Percentiles rank a stretch among this genome's conserved stretches.
Conservation (phyloP, 1,139 yeast genomes). For the Yamadazyma pseudoaaseri region DNA sequence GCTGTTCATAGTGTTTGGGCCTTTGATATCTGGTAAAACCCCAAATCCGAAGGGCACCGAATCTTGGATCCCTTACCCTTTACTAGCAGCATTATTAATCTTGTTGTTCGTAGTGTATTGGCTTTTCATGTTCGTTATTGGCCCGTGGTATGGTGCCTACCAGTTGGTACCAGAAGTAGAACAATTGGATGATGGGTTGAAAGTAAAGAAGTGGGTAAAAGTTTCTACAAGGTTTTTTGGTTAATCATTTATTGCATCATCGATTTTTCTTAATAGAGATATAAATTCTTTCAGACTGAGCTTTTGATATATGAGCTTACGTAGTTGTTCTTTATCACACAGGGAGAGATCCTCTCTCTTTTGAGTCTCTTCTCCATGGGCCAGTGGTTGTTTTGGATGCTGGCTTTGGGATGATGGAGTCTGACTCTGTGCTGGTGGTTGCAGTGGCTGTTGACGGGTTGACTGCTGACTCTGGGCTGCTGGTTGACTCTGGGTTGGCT, state of each 20-base stretch:
- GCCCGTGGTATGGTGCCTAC: slow-evolving; percentile 47
- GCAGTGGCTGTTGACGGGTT: too few relatives aligned
- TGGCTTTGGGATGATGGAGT: too few relatives aligned
- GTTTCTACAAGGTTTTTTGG: slow-evolving; percentile 6
- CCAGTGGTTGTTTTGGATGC: too few relatives aligned
- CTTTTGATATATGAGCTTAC: neutral
- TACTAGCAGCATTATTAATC: slow-evolving; percentile 36
- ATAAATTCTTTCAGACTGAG: neutral
- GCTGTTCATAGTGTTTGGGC: slow-evolving; percentile 43
- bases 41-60: slow-evolving; percentile 45
- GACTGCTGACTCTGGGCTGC: too few relatives aligned
- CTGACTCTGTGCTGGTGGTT: too few relatives aligned
- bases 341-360: too few relatives aligned
- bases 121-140: slow-evolving; percentile 43
- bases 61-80: slow-evolving; percentile 53
- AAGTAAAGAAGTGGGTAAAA: slow-evolving; percentile 49
- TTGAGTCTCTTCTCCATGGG: too few relatives aligned
- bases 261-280: neutral
- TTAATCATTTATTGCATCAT: slow-evolving; percentile 1
- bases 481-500: too few relatives aligned
- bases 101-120: slow-evolving; percentile 43
- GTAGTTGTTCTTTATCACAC: neutral
- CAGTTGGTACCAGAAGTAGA: slow-evolving; percentile 35
- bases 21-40: slow-evolving; percentile 39
- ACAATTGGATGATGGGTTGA: slow-evolving; percentile 53